Base-by-base conservation (phyloP, 73 alveolate species). In the Stentor coeruleus region DNA sequence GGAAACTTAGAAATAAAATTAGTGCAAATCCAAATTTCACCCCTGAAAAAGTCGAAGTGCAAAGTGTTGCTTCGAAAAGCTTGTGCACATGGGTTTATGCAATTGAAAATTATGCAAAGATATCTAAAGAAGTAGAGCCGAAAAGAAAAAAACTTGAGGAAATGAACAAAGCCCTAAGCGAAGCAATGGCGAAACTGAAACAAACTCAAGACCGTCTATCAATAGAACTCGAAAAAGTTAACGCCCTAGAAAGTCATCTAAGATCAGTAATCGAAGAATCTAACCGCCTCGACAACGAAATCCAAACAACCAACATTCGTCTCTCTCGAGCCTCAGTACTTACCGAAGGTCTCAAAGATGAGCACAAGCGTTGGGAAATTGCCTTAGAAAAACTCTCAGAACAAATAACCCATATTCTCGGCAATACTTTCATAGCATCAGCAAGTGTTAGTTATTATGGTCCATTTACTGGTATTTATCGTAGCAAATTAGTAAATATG, bases 281-380 rank as follows among this genome's bases (percentile, higher is more conserved):
- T 55, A 92, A 88, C 74, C 87, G 91, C 74, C 90, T 97, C 0
- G 97, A 93, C 72, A 91, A 88, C 6, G 94, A 92, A 37, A 95
- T 91, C 81, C 87, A 86, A 59, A 82, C 89, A 42, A 91, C 95
- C 77, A 93, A 91, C 33, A 88, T 85, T 76, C 94, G 99, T 84
- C 88, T 94, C 57, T 94, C 84, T 35, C 94, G 95, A 59, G 99
- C 99, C 35, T 91, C 95, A n/a, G 92, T 95, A 82, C 90, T 97
- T 35, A 93, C 94, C 20, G 81, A 82, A 41, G 84, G 96, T 74
- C 88, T 96, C 31, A 92, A 90, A 55, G 99, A 93, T 58, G 99
- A 97, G 86, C 96, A 96, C 33, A 95, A 86, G 28, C 90, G 99
- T 92, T 97, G 99, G 99, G 91, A 90, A 76, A 94, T 88, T 60